Conservation (phyloP, 495 filamentous ascomycete genomes). For the Geoglossum glabrum region DNA sequence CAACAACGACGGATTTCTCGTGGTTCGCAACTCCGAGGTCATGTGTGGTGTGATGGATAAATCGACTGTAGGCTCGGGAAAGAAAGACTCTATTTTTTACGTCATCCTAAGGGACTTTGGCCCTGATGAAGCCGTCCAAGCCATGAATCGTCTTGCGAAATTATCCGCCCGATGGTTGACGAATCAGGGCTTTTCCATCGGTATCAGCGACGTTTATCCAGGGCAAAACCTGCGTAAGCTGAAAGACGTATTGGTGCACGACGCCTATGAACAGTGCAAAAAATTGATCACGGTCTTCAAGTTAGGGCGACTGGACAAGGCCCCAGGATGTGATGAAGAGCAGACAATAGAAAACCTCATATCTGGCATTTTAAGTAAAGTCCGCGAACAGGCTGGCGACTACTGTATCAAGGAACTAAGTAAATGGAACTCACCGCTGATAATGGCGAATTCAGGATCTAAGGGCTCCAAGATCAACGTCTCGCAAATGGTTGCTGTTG, state of each 20-base stretch:
- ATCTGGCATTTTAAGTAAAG: conserved; percentile 75
- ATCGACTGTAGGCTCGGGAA: conserved; percentile 79
- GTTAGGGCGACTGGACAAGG: conserved; percentile 55
- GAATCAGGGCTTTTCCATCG: conserved; percentile 88
- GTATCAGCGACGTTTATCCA: conserved; percentile 83
- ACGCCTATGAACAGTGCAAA: conserved; percentile 65
- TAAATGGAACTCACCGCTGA: conserved; percentile 77
- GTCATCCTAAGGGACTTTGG: conserved; percentile 89
- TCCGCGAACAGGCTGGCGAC: conserved; percentile 75
- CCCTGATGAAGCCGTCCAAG: conserved; percentile 64
- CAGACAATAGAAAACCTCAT: conserved; percentile 80
- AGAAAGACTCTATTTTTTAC: conserved; percentile 95
- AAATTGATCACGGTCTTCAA: conserved; percentile 68
- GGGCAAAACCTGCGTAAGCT: conserved; percentile 39
- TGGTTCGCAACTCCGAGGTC: conserved; percentile 87
- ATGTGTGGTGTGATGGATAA: conserved; percentile 99
- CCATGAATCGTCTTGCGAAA: conserved; percentile 88
- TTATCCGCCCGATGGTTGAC: conserved; percentile 74
- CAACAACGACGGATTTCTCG: conserved; percentile 67
- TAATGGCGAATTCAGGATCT: conserved; percentile 94
- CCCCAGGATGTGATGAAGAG: conserved; percentile 74
- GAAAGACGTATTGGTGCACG: conserved; percentile 56
- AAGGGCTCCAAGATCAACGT: conserved; percentile 97
- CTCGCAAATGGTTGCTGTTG: conserved; percentile 93
- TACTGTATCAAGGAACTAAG: conserved; percentile 79